Base-by-base conservation (phyloP, 2,329 filamentous ascomycete genomes). In the Pseudogymnoascus sp. region DNA sequence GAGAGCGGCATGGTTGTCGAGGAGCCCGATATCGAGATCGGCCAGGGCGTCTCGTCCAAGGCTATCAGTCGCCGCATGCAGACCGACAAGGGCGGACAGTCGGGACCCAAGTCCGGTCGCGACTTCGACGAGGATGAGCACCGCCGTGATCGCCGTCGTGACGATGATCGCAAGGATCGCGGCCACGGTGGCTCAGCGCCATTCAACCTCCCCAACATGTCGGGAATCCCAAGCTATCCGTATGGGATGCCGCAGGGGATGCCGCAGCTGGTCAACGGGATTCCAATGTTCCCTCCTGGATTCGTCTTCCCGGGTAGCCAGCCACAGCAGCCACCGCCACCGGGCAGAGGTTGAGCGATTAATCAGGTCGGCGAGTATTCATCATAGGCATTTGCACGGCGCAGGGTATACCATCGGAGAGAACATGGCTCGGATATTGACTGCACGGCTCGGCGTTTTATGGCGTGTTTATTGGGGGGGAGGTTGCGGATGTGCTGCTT, bases 21-120 rank as follows among this genome's bases (percentile, higher is more conserved):
- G 74, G 95, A 99, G 77, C 95, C 95, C 2, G 95, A 99, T 73
- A 99, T 99, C 70, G 95, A 99, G 76, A 99, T 99, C 64, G 95
- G 95, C 62, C 93, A 93, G 16, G 95, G 95, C 63, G 96, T 99
- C 12, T 97, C 93, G 16, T 97, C 92, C 46, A 99, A 99, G 80
- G 91, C 86, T 40, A 88, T 89, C 66, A 87, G 84, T 69, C 81
- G 86, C 16, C 84, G 86, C 37, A 88, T 88, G 84, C 84, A 87
- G 75, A 89, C 85, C 6, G 86, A 89, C 72, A 84, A 85, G 71
- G 83, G 85, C 62, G 86, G 86, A 37, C 81, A 81, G 69, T 83
- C 86, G 70, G 85, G 86, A 2, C 85, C 85, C 61, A 87, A 86
- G 70, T 88, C 84, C 18, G 70, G 63, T 63, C 70, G 72, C 10